Evolutionary conservation across 306 rosid genomes (phyloP).

Genomic region (Pyrus communis): DNA sequence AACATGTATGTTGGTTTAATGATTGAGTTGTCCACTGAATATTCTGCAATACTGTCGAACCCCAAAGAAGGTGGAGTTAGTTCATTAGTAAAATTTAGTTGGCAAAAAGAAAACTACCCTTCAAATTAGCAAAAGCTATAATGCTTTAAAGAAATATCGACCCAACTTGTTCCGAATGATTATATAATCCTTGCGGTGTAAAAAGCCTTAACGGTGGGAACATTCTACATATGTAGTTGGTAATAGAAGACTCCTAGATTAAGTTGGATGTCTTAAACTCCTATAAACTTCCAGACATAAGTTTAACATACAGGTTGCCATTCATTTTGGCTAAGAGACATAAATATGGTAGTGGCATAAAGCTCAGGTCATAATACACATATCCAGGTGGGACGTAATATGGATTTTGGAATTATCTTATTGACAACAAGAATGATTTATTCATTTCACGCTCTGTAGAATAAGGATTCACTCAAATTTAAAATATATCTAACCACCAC

Average conservation of each 20-base stretch:
- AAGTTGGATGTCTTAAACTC: background rate
- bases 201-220: background rate
- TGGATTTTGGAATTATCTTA: background rate
- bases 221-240: background rate
- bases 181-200: background rate
- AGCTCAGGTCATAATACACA: background rate
- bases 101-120: background rate
- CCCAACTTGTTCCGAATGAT: background rate
- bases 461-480: background rate
- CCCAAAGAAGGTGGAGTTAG: background rate
- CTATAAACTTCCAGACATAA: background rate
- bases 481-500: background rate
- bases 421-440: background rate
- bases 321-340: background rate
- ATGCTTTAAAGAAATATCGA: background rate
- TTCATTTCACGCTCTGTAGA: background rate
- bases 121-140: background rate
- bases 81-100: slow-evolving; percentile 7
- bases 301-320: background rate
- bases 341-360: background rate
- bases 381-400: too few species aligned
- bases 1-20: slow-evolving; percentile 95
- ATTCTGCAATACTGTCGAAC: slow-evolving; percentile 79
- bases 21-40: slow-evolving; percentile 71
- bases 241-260: background rate